Conservation (phyloP, 805 yeast genomes). For the Ogataea kodamae region DNA sequence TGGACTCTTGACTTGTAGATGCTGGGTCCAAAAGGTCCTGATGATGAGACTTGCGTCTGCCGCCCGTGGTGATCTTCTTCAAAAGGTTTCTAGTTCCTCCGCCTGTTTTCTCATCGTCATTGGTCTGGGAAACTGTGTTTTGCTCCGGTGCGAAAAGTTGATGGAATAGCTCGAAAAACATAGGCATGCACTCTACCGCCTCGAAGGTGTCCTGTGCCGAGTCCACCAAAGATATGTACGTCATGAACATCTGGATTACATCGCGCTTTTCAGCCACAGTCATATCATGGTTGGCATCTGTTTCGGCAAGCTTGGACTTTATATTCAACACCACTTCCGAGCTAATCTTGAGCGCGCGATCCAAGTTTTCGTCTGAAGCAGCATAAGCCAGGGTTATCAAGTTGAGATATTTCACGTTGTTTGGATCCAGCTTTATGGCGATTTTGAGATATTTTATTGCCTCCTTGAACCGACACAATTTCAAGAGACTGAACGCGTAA, state of each 20-base stretch:
- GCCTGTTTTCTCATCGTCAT: not conserved
- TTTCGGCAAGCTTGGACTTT: conserved; percentile 34
- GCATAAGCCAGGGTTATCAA: conserved; percentile 62
- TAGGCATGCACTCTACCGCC: conserved; percentile 63
- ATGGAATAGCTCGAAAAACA: conserved; percentile 57
- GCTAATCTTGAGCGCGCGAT: conserved; percentile 39
- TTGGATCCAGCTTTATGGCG: conserved; percentile 47
- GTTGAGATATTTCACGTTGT: conserved; percentile 62
- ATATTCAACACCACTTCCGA: conserved; percentile 51
- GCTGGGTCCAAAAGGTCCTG: conserved; percentile 3
- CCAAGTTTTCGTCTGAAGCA: conserved; percentile 47
- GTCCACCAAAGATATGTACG: conserved; percentile 70
- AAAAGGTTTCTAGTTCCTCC: conserved; percentile 16
- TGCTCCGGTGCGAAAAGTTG: conserved; percentile 29
- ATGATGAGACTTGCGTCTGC: conserved; percentile 15
- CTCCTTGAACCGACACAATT: conserved; percentile 39
- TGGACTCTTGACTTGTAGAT: conserved; percentile 29
- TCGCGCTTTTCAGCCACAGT: conserved; percentile 37
- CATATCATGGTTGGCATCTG: conserved; percentile 33
- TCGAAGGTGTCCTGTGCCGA: conserved; percentile 53
- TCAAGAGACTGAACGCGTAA: conserved; percentile 48
- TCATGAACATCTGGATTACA: conserved; percentile 65
- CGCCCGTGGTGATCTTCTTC: conserved; percentile 15
- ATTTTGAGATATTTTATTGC: conserved; percentile 46
- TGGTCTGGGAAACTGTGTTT: not conserved